phyloP scores from a whole-genome alignment of 768 basidiomycete genomes.

The Pisolithus albus region DNA sequence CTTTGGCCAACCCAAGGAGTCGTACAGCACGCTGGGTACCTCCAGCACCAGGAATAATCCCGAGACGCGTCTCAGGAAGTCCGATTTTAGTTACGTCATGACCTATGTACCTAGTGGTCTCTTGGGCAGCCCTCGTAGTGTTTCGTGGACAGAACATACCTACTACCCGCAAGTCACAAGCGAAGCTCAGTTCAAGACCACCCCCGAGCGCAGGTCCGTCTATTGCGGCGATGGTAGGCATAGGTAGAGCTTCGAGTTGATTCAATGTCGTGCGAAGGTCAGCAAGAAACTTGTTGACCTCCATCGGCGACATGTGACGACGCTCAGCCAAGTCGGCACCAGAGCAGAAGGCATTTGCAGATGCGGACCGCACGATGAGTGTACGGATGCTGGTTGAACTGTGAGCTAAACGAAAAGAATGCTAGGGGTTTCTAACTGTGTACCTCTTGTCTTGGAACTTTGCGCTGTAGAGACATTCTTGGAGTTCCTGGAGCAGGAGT shows the following conservation, averaged over 20 bases:
- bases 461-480: constrained; percentile 58
- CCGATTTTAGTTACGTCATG: constrained; percentile 77
- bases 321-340: constrained; percentile 88
- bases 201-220: constrained; percentile 92
- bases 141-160: constrained; percentile 42
- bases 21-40: constrained; percentile 81
- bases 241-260: constrained; percentile 71
- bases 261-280: constrained; percentile 66
- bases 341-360: constrained; percentile 78
- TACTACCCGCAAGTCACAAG: constrained; percentile 86
- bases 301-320: constrained; percentile 67
- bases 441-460: constrained; percentile 59
- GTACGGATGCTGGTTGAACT: constrained; percentile 52
- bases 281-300: constrained; percentile 72
- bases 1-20: constrained; percentile 68
- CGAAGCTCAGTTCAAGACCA: constrained; percentile 82
- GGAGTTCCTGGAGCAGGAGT: constrained; percentile 49
- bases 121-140: background rate
- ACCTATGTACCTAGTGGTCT: constrained; percentile 32
- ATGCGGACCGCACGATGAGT: constrained; percentile 76
- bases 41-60: constrained; percentile 91
- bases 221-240: constrained; percentile 89
- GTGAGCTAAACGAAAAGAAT: background rate
- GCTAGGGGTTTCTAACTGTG: constrained; percentile 6
- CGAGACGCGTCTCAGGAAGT: constrained; percentile 66